Evolutionary conservation across 2,329 filamentous ascomycete genomes (phyloP).

Genomic region (Waltergamsia citrina): DNA sequence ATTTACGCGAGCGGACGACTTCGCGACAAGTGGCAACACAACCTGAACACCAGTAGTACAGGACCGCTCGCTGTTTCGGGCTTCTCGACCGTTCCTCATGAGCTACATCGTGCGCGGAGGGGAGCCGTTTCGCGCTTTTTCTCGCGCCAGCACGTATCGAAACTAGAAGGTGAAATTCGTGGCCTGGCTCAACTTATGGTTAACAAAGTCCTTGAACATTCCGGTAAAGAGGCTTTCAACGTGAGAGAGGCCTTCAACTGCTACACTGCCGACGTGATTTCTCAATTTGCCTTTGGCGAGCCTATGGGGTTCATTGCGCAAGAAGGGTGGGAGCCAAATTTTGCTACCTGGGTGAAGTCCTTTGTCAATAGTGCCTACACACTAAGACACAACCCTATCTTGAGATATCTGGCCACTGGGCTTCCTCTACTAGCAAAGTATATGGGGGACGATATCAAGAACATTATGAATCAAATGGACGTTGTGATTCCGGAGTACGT

Average conservation of each 20-base stretch:
- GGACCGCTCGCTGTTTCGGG: conserved; percentile 11
- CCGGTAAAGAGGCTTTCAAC: conserved; percentile 17
- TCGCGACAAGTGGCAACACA: conserved; percentile 15
- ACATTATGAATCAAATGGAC: conserved; percentile 14
- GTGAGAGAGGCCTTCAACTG: conserved; percentile 25
- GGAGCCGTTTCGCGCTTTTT: conserved; percentile 21
- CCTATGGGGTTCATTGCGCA: conserved; percentile 18
- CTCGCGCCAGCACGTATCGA: conserved; percentile 18
- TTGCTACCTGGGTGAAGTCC: conserved; percentile 21
- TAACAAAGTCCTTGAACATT: conserved; percentile 17
- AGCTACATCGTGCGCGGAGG: conserved; percentile 20
- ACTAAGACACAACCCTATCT: conserved; percentile 18
- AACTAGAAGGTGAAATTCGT: conserved; percentile 13
- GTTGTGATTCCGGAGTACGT: conserved; percentile 15
- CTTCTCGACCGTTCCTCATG: conserved; percentile 16
- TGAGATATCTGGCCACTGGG: conserved; percentile 13
- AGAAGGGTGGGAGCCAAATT: conserved; percentile 25
- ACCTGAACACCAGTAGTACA: conserved; percentile 11
- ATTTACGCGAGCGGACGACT: conserved; percentile 21
- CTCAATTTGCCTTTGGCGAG: conserved; percentile 26
- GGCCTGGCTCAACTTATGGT: conserved; percentile 14
- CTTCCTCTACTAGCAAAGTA: conserved; percentile 14
- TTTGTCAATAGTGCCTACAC: conserved; percentile 21
- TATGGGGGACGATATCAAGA: conserved; percentile 13
- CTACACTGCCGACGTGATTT: conserved; percentile 28